A percentile compares a stretch with the other conserved stretches of the same genome.
These are phyloP conservation scores for Sesbania bispinosa DNA, from an alignment of 306 rosid genomes.

Conservation along the genomic window DNA sequence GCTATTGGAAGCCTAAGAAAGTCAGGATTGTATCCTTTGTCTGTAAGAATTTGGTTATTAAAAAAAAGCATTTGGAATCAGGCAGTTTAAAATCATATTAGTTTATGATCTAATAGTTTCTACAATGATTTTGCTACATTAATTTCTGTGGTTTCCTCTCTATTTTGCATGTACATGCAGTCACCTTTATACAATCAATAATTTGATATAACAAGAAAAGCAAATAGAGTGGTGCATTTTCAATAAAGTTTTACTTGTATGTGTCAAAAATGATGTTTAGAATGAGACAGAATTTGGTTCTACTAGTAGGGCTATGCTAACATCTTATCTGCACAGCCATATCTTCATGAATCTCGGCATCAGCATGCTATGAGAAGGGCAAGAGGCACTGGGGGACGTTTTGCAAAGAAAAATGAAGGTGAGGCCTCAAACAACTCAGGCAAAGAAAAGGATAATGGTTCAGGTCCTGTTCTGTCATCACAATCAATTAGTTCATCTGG, in stretches of 20 bases:
- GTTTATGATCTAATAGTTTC: not conserved
- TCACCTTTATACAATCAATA: not conserved
- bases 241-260: not conserved
- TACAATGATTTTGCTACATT: not conserved
- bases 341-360: slow-evolving; percentile 97
- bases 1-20: not conserved
- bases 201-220: not conserved
- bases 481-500: slow-evolving; percentile 83
- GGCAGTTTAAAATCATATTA: not conserved
- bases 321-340: slow-evolving; percentile 58
- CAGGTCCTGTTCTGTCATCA: slow-evolving; percentile 66
- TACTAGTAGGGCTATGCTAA: slow-evolving; percentile 21
- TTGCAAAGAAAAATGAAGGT: slow-evolving; percentile 64
- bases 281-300: not conserved
- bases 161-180: not conserved
- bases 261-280: not conserved
- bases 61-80: not conserved
- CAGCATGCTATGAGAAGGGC: slow-evolving; percentile 97
- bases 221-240: not conserved
- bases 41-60: not conserved
- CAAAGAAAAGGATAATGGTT: slow-evolving; percentile 49
- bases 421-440: slow-evolving; percentile 41
- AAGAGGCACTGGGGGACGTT: slow-evolving; percentile 95
- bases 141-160: not conserved
- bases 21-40: not conserved